phyloP scores from a whole-genome alignment of 2,329 filamentous ascomycete genomes.

The Cercospora beticola region DNA sequence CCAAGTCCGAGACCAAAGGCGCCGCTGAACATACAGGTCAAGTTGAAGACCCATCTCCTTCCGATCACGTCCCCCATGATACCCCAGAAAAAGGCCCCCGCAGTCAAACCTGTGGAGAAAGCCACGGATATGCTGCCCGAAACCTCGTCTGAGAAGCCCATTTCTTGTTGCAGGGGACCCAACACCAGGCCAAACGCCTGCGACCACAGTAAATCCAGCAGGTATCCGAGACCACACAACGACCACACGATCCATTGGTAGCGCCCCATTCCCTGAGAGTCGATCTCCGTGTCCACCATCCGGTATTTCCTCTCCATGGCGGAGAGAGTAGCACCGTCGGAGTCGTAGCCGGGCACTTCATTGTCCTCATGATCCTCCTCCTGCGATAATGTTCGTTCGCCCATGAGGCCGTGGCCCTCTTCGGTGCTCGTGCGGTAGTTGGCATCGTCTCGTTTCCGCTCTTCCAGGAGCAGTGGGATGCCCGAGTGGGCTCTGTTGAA shows the following conservation, averaged over 20 bases:
- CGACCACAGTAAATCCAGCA: constrained; percentile 59
- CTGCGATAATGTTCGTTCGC: constrained; percentile 7
- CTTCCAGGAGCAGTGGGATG: neutral
- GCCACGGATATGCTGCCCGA: constrained; percentile 52
- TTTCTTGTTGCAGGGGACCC: constrained; percentile 56
- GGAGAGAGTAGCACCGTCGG: constrained; percentile 24
- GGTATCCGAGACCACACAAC: constrained; percentile 56
- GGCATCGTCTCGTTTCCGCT: neutral
- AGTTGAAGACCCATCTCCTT: constrained; percentile 58
- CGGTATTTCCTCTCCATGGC: constrained; percentile 48
- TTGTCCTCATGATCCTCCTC: neutral
- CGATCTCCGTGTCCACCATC: constrained; percentile 51
- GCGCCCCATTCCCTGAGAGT: constrained; percentile 53
- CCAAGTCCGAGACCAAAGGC: constrained; percentile 56
- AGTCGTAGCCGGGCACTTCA: constrained; percentile 9
- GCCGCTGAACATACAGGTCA: constrained; percentile 56
- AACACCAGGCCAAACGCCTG: constrained; percentile 59
- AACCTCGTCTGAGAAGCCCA: constrained; percentile 50
- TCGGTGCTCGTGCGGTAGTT: neutral
- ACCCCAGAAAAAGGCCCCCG: constrained; percentile 58
- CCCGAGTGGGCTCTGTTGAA: constrained; percentile 1
- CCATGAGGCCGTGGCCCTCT: constrained; percentile 3
- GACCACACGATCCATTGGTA: constrained; percentile 55
- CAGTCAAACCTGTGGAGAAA: constrained; percentile 56
- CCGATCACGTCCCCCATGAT: constrained; percentile 56